Evolutionary conservation across 768 basidiomycete species (phyloP), one percentile per base, ranked within the genome.

Genomic region (Termitomyces sp.): DNA sequence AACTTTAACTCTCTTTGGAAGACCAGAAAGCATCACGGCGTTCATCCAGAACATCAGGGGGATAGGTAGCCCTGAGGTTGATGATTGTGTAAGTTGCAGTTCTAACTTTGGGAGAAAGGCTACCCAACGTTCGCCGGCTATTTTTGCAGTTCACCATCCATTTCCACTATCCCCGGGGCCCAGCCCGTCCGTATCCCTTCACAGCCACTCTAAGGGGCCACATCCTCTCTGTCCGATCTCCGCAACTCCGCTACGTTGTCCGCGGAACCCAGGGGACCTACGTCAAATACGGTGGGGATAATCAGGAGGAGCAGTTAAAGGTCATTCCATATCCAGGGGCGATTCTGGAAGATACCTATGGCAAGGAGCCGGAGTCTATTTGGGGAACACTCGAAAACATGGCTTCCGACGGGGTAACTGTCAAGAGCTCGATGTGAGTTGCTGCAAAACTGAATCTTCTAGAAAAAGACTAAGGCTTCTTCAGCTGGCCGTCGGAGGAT

Each of bases 301-400:
- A 83, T 3, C 92, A 94, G 67, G 92, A 94, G 71, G 83, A 84
- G 52, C 86, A 90, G 61, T 79, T 92, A 50, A 85, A 84, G 65
- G 76, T 68, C 12, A 81, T 85, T 50, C 65, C 78, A 9, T 69
- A 73, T 5, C 81, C 83, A 26, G 68, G 64, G 16, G 74, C 69
- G 12, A 82, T 83, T 41, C 66, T 79, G 59, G 73, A 74, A 46
- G 59, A 70, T 4, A 67, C 68, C 27, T 87, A 81, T 61, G 90
- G 88, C 12, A 71, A 70, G 57, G 88, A 90, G 68, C 83, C 86
- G 2, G 79, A 85, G 65, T 74, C 75, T 39, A 74, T 86, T 56
- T 84, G 82, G 76, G 89, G 86, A 12, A 77, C 73, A 8, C 61
- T 90, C 8, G 85, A 89, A 65, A 84, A 74, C 62, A 65, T 85